Evolutionary conservation across 139 green algal genomes (phyloP).

Genomic region (Eudorina sp.): DNA sequence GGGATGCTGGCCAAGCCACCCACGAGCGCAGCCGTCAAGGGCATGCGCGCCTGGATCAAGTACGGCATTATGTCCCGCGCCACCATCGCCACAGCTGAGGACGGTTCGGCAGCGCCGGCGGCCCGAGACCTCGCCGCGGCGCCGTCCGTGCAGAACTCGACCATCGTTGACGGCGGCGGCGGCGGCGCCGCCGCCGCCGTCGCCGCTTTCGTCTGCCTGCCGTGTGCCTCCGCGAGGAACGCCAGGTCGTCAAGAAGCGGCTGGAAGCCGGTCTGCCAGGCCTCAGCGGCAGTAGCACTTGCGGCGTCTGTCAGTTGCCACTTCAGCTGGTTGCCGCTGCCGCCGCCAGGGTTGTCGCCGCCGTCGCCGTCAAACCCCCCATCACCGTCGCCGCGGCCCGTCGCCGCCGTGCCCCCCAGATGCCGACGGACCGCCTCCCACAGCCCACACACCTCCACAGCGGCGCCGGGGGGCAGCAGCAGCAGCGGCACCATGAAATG

Average conservation of each 20-base stretch:
- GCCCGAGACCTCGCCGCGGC: too few species aligned
- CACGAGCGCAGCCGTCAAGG: not conserved
- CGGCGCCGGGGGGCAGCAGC: not conserved
- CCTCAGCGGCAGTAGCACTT: not conserved
- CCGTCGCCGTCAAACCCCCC: not conserved
- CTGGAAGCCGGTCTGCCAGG: not conserved
- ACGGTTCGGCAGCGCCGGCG: not conserved
- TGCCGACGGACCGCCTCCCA: not conserved
- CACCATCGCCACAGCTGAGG: not conserved
- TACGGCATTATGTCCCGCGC: not conserved
- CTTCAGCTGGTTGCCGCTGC: too few species aligned
- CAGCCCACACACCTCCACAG: not conserved
- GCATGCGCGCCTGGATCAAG: not conserved
- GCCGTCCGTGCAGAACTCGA: too few species aligned
- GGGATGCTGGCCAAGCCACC: not conserved
- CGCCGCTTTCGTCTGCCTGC: too few species aligned
- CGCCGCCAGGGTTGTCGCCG: not conserved
- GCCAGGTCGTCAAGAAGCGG: not conserved
- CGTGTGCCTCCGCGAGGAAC: not conserved
- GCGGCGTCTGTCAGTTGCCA: too few species aligned
- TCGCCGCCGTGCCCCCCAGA: not conserved
- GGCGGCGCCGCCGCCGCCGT: not conserved
- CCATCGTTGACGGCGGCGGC: too few species aligned
- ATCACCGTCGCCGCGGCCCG: not conserved
- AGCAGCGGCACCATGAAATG: slow-evolving; percentile 1